Evolutionary conservation across 768 basidiomycete species (phyloP).

Genomic region (Leccinum rimulosum): DNA sequence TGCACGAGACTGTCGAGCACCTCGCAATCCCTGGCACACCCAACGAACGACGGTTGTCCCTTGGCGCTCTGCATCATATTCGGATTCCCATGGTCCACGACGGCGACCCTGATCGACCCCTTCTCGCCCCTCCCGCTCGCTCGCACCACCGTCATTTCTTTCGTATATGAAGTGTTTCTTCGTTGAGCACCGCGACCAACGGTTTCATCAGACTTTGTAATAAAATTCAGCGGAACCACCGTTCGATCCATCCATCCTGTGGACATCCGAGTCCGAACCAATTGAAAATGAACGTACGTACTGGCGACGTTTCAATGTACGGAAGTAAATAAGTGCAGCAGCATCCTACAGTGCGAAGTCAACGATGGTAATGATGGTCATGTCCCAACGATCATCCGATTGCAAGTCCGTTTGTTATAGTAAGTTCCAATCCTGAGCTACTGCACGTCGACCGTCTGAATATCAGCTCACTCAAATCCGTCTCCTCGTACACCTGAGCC

Average conservation of each 20-base stretch:
- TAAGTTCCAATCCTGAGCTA: neutral
- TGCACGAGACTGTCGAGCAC: conserved; percentile 68
- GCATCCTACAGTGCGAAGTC: neutral
- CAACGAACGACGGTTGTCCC: conserved; percentile 61
- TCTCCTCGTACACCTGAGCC: neutral
- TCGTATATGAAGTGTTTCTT: no score
- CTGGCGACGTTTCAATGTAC: no score
- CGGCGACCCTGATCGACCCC: conserved; percentile 53
- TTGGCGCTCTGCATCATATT: conserved; percentile 81
- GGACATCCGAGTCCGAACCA: no score
- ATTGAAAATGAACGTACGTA: no score
- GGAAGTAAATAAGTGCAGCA: neutral
- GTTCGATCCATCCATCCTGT: no score
- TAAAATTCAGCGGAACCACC: no score
- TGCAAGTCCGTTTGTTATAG: neutral
- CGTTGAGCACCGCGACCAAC: no score
- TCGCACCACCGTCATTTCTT: no score
- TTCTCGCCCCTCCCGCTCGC: conserved; percentile 39
- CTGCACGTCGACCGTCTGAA: neutral
- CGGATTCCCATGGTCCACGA: conserved; percentile 86
- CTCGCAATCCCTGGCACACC: conserved; percentile 76
- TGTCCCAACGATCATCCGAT: neutral
- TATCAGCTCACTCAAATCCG: neutral
- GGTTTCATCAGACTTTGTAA: no score
- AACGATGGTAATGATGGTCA: neutral